These are phyloP conservation scores for Candida silvicultrix DNA, from an alignment of 805 yeast genomes.

Conservation along the genomic window DNA sequence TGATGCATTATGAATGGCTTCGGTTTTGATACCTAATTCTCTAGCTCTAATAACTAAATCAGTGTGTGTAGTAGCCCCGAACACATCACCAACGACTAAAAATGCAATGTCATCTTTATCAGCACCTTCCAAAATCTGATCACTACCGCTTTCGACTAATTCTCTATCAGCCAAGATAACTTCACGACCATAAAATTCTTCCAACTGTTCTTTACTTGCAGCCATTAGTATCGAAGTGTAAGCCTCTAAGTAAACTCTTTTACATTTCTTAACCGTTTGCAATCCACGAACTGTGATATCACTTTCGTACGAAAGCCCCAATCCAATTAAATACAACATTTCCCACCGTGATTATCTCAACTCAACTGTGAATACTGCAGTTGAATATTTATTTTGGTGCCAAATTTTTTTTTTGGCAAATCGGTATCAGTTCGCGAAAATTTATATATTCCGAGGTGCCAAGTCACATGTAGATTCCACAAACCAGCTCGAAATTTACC, in stretches of 20 bases:
- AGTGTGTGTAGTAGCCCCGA: conserved; percentile 97
- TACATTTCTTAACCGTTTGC: conserved; percentile 74
- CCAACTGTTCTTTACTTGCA: conserved; percentile 68
- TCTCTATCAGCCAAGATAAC: conserved; percentile 92
- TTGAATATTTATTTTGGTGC: no score
- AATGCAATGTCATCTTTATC: conserved; percentile 83
- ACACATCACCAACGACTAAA: conserved; percentile 94
- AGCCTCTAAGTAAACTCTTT: conserved; percentile 91
- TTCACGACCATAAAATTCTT: conserved; percentile 78
- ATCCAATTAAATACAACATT: conserved; percentile 88
- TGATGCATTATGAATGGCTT: conserved; percentile 89
- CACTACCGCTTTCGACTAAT: conserved; percentile 86
- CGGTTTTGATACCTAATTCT: conserved; percentile 71
- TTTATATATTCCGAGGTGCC: no score
- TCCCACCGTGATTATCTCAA: conserved; percentile 2
- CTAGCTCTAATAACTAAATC: conserved; percentile 90
- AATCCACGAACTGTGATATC: conserved; percentile 95
- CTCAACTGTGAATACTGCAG: neutral
- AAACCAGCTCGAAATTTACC: no score
- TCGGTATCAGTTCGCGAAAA: neutral
- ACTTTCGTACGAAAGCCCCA: conserved; percentile 81
- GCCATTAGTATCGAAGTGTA: conserved; percentile 95
- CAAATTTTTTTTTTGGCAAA: no score
- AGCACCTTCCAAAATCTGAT: conserved; percentile 71
- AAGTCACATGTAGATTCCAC: no score